Evolutionary conservation across 208 protist genomes (phyloP), one percentile per base, ranked within the genome.

Genomic region (Leishmania guyanensis): DNA sequence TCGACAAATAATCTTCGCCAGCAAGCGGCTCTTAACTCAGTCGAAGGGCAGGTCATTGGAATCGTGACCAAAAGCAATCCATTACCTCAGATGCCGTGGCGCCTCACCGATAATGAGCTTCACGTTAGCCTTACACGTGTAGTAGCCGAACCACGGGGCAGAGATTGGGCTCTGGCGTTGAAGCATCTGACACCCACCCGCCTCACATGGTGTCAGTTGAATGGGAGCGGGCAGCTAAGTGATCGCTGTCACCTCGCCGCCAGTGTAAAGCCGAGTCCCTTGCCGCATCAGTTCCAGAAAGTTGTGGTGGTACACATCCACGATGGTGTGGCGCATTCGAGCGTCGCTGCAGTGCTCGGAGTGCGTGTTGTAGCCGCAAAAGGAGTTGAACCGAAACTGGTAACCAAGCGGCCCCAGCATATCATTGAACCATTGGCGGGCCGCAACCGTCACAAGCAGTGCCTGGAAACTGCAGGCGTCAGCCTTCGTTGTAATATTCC

Each of bases 351-450:
- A 50, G 0, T 78, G 65, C 33, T 33, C 10, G 51, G 85, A 86
- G 77, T 86, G 87, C 0, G 81, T 84, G 77, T 86, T 88, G 77
- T 86, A 90, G 26, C 82, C 87, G 2, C 81, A 79, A 6, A 88
- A 74, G 17, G 82, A 71, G n/a, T 82, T 77, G 29, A 86, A 77
- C 5, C 77, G 82, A 69, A 86, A 82, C 12, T 29, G 69, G 69
- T 90, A 88, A 17, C 79, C 79, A 9, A 90, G 71, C 2, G 69
- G 65, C 48, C 26, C 60, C 17, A 85, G 48, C 33, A 86, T 77
- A 22, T 84, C 68, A 50, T 72, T 74, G 14, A 82, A 86, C 82
- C 84, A 90, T 46, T 75, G 81, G 1, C 84, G 79, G 12, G 75
- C 54, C 0, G 84, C 81, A 0, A 90, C 77, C 9, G 86, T 84